Conservation (phyloP, 2,329 filamentous ascomycete genomes). For the Arthroderma uncinatum region DNA sequence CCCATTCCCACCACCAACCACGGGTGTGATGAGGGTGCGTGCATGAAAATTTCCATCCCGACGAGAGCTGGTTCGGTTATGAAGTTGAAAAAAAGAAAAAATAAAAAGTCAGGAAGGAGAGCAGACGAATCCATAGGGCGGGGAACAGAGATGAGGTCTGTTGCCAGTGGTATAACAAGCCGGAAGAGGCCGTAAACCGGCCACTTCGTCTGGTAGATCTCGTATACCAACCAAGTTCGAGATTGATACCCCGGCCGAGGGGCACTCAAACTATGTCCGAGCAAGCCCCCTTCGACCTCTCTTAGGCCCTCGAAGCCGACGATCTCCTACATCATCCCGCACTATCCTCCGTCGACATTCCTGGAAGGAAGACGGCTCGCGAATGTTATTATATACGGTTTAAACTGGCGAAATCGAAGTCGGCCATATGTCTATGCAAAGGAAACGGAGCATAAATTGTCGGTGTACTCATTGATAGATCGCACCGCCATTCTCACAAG, state of each 20-base stretch:
- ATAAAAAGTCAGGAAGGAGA: background rate
- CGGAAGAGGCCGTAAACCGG: background rate
- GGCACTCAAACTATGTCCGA: background rate
- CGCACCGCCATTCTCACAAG: background rate
- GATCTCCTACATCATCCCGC: background rate
- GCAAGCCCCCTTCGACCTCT: background rate
- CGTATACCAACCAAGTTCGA: background rate
- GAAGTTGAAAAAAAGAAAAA: background rate
- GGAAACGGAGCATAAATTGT: background rate
- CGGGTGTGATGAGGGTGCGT: background rate
- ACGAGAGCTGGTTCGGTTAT: constrained; percentile 1
- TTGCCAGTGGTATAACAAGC: background rate
- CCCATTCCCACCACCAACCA: background rate
- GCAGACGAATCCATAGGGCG: background rate
- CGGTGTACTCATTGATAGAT: background rate
- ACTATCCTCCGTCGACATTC: background rate
- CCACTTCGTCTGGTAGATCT: background rate
- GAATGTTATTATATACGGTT: background rate
- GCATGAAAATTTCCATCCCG: constrained; percentile 2
- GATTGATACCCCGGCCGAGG: background rate
- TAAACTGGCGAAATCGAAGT: background rate
- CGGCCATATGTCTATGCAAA: background rate
- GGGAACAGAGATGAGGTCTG: background rate
- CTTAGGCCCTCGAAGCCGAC: background rate
- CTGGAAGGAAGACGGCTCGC: background rate